Base-by-base conservation (phyloP, 768 basidiomycete species). In the Boletus sp. region DNA sequence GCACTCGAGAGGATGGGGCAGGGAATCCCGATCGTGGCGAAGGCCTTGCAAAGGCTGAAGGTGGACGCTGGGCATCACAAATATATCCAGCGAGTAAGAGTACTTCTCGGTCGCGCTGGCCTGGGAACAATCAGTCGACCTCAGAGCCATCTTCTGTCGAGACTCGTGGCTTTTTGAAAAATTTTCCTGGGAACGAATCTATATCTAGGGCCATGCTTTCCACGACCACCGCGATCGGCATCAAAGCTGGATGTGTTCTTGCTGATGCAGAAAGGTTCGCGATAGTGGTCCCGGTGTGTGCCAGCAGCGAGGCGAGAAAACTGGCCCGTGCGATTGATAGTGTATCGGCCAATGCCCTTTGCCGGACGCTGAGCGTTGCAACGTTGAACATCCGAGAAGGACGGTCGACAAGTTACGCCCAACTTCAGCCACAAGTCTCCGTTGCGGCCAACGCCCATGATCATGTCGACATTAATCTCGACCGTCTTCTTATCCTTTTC, bases 291-390 rank as follows among this genome's bases (percentile, higher is more conserved):
- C 35, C 11, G n/a, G n/a, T n/a, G 33, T 57, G 47, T 60, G 50
- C 45, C 41, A 55, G 43, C 54, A 38, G 25, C 29, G 38, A 43
- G 40, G 50, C 51, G 8, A 51, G 39, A 34, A 45, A 37, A 23
- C 10, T 5, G n/a, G 23, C 27, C 15, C 9, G 40, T 45, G 13
- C 39, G 34, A 42, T 54, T 46, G 60, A 63, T 59, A 56, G 46
- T 48, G 47, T 64, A 54, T 65, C 64, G 42, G 7, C 60, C 60
- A 57, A 59, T 67, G 10, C 47, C 35, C 53, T 38, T 55, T 33
- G 47, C 47, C 48, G 15, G 19, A 34, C 43, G 14, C 40, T 30
- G 38, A 27, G 6, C 50, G 21, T 21, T 33, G 23, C 25, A n/a
- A 7, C 47, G 30, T n/a, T n/a, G 27, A 50, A 15, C 32, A 5